These are phyloP conservation scores for Pelagomonas calceolata DNA, from an alignment of 108 stramenopile species.

Conservation along the genomic window DNA sequence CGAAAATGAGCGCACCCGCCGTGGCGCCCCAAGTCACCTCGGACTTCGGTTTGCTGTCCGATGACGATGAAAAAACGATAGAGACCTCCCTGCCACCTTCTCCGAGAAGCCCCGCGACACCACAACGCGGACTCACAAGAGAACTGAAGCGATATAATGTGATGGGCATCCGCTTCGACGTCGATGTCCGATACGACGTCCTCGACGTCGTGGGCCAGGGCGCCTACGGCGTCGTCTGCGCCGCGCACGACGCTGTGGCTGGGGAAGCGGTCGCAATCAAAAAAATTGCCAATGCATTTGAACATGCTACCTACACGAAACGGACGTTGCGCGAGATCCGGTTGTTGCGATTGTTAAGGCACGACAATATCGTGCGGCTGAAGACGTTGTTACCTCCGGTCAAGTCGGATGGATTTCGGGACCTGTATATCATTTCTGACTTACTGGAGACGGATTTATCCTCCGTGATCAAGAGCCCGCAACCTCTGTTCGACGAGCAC, in stretches of 20 bases:
- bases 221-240: constrained; percentile 13
- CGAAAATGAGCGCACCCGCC: no score
- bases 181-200: constrained; percentile 1
- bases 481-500: constrained; percentile 37
- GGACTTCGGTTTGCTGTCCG: no score
- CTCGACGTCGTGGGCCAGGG: constrained; percentile 9
- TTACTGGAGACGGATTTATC: constrained; percentile 53
- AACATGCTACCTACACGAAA: constrained; percentile 36
- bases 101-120: no score
- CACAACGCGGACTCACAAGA: no score
- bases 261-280: constrained; percentile 38
- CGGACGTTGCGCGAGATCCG: constrained; percentile 43
- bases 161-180: no score
- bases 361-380: constrained; percentile 26
- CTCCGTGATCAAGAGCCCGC: constrained; percentile 40
- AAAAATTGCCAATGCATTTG: constrained; percentile 39
- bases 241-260: constrained; percentile 12
- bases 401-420: constrained; percentile 19
- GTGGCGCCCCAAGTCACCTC: no score
- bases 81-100: no score
- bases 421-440: constrained; percentile 42
- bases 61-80: no score
- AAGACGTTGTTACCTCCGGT: neutral
- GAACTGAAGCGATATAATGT: no score
- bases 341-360: constrained; percentile 32